phyloP scores from a whole-genome alignment of 768 basidiomycete species.

The Cubamyces lactineus region DNA sequence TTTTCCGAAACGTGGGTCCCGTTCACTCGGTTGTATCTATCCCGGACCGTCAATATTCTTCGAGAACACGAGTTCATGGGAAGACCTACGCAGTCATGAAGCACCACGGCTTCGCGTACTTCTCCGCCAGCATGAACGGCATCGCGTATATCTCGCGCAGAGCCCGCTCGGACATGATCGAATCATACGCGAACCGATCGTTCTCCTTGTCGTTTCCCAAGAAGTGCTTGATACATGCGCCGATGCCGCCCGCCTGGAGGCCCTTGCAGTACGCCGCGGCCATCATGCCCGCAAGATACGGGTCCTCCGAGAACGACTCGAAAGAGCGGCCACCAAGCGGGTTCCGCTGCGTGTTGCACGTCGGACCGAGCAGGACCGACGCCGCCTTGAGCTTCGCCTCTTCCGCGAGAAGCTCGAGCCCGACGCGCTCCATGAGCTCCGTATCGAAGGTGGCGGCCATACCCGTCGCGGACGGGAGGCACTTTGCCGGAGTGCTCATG shows the following conservation, averaged over 20 bases:
- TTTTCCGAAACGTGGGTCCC: slow-evolving; percentile 76
- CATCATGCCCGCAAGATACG: slow-evolving; percentile 69
- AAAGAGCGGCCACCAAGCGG: slow-evolving; percentile 69
- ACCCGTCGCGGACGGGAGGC: slow-evolving; percentile 75
- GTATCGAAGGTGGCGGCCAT: slow-evolving; percentile 77
- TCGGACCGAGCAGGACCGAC: slow-evolving; percentile 75
- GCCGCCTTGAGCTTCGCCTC: slow-evolving; percentile 75
- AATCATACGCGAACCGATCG: slow-evolving; percentile 66
- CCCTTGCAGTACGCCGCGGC: slow-evolving; percentile 77
- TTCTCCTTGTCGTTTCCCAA: slow-evolving; percentile 85
- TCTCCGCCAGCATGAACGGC: slow-evolving; percentile 64
- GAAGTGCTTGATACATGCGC: slow-evolving; percentile 81
- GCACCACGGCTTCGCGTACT: slow-evolving; percentile 54
- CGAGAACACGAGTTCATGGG: not conserved
- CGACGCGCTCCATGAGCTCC: slow-evolving; percentile 63
- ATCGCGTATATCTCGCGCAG: slow-evolving; percentile 63
- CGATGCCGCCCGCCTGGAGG: slow-evolving; percentile 76
- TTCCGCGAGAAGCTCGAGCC: slow-evolving; percentile 63
- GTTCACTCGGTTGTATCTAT: slow-evolving; percentile 75
- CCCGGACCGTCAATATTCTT: not conserved
- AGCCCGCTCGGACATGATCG: slow-evolving; percentile 51
- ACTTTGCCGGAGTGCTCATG: slow-evolving; percentile 81
- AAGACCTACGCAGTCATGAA: slow-evolving; percentile 64
- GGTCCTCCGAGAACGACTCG: slow-evolving; percentile 82
- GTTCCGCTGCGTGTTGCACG: slow-evolving; percentile 82